Evolutionary conservation across 768 basidiomycete genomes (phyloP).

Genomic region (Lyophyllum decastes): DNA sequence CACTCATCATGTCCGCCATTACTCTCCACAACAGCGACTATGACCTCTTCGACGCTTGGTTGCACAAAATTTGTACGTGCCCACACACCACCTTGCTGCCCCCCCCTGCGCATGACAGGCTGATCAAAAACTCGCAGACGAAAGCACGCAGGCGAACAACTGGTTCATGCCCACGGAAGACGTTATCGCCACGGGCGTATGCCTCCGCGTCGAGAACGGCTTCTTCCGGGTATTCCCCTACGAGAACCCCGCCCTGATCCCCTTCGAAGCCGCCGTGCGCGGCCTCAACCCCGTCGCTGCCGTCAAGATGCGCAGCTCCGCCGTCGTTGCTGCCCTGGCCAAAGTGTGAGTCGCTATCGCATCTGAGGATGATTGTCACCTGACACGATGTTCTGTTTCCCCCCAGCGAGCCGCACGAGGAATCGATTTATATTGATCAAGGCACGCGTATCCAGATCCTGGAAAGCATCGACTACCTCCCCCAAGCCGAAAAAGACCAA

Average conservation of each 20-base stretch:
- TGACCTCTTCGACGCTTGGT: conserved; percentile 75
- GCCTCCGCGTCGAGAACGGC: conserved; percentile 59
- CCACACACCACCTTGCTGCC: not conserved
- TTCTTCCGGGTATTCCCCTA: conserved; percentile 87
- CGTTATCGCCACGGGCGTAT: conserved; percentile 71
- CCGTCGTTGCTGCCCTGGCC: conserved; percentile 74
- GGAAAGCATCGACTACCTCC: conserved; percentile 63
- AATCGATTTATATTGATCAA: conserved; percentile 68
- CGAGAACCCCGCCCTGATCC: conserved; percentile 69
- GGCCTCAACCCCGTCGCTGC: conserved; percentile 82
- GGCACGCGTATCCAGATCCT: conserved; percentile 87
- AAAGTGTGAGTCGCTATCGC: conserved; percentile 50
- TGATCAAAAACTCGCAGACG: conserved; percentile 40
- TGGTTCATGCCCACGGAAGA: conserved; percentile 84
- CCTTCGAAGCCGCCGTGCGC: conserved; percentile 79
- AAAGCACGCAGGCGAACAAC: conserved; percentile 61
- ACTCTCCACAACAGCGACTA: conserved; percentile 66
- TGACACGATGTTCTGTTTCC: not conserved
- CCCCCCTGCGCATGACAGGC: not conserved
- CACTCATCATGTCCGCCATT: conserved; percentile 30
- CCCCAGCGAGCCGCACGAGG: conserved; percentile 49
- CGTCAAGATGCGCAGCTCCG: conserved; percentile 73
- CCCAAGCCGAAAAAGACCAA: conserved; percentile 84
- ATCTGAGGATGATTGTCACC: not conserved
- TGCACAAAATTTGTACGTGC: conserved; percentile 72